These are phyloP conservation scores for Colletotrichum camelliae DNA, from an alignment of 2,329 filamentous ascomycete genomes.

Conservation along the genomic window DNA sequence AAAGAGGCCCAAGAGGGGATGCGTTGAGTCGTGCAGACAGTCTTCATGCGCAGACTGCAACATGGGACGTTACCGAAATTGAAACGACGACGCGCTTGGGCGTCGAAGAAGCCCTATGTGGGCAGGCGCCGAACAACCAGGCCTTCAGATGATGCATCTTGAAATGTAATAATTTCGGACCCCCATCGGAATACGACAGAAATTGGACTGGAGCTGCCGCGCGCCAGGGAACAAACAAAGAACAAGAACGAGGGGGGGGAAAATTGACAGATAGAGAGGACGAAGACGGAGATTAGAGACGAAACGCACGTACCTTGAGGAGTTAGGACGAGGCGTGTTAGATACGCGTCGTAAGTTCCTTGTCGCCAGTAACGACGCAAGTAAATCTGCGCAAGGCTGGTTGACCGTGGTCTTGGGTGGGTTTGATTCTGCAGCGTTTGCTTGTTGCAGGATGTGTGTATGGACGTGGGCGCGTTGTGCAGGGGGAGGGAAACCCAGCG, in stretches of 20 bases:
- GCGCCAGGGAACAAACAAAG: not conserved
- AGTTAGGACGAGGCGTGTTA: not conserved
- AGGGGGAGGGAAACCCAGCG: constrained; percentile 5
- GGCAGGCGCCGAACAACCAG: constrained; percentile 11
- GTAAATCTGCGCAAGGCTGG: not conserved
- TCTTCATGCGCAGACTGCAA: constrained; percentile 22
- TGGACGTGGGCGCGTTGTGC: not conserved
- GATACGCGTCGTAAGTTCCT: not conserved
- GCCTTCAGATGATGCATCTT: constrained; percentile 22
- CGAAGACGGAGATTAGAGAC: constrained; percentile 3
- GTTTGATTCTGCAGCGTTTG: constrained; percentile 14
- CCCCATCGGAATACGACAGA: constrained; percentile 14
- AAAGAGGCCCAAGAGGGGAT: constrained; percentile 8
- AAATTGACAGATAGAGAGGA: not conserved
- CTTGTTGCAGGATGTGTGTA: not conserved
- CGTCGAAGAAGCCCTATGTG: constrained; percentile 11
- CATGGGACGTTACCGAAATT: constrained; percentile 24
- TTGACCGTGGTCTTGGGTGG: not conserved
- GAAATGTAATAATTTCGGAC: constrained; percentile 22
- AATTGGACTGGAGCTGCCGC: not conserved
- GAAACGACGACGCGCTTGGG: constrained; percentile 19
- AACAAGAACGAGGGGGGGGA: not conserved
- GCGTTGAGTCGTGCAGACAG: constrained; percentile 17
- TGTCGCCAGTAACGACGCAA: not conserved
- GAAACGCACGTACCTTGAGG: constrained; percentile 5